Evolutionary conservation across 176 grass and related monocot species (phyloP), one percentile per base, ranked within the genome.

Genomic region (Bonia amplexicaulis): DNA sequence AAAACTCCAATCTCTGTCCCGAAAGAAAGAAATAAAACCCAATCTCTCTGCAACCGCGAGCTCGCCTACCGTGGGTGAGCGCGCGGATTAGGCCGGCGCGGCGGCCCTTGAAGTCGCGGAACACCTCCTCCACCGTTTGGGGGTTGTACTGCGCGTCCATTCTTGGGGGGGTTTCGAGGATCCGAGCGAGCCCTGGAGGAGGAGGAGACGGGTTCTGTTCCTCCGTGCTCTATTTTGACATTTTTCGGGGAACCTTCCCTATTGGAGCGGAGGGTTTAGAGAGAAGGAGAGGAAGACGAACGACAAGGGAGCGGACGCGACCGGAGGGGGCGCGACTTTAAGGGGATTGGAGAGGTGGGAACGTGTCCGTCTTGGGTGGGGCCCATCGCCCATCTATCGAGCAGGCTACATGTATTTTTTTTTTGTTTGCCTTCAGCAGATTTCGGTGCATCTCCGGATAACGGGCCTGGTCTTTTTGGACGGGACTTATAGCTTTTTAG

Each of bases 81-180:
- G 96, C 96, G 81, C 91, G 89, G 78, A 91, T 80, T 79, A 98
- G 86, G 40, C 91, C 96, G 42, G 91, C 85, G 67, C 96, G 90
- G 76, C 96, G 93, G 80, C 89, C 96, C 84, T 98, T 98, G 77
- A 87, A 98, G 86, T 98, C 93, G 46, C 96, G 85, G 82, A 93
- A 98, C 35, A 98, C 96, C 93, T 95, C 96, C 89, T 98, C 96
- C 83, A 98, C 96, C 53, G 96, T 95, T 59, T 83, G 79, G 3
- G 96, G 96, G 80, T 98, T 95, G 85, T 98, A 98, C 44, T 52
- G 58, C 74, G 88, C 65, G 63, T 97, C 95, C 95, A 97, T 97
- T 83, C 3, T 10, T 3, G 83, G 53, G 59, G 59, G 41, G 3
- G 1, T 14, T 62, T 13, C 19, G 69, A 83, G 69, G 71, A 48